These are phyloP conservation scores for Ascochyta lentis DNA, from an alignment of 2,329 filamentous ascomycete genomes.

Conservation along the genomic window DNA sequence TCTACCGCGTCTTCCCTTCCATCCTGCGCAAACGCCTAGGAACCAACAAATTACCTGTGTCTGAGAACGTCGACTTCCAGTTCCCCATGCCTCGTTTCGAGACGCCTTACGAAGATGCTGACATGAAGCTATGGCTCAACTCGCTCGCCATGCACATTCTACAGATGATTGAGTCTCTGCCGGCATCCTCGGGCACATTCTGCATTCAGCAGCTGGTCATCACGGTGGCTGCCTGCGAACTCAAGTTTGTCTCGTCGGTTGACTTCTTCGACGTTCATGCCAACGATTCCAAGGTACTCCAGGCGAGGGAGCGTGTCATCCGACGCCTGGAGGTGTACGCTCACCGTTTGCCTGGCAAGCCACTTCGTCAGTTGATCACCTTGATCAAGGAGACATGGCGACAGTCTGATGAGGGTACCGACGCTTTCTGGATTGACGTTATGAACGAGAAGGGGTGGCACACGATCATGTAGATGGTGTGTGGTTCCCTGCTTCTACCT, in stretches of 20 bases:
- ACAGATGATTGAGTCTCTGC: slow-evolving; percentile 57
- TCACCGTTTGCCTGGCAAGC: slow-evolving; percentile 59
- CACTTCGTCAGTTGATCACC: slow-evolving; percentile 57
- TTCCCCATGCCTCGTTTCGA: slow-evolving; percentile 45
- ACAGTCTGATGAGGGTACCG: slow-evolving; percentile 57
- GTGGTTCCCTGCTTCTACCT: not conserved
- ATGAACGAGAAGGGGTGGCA: slow-evolving; percentile 65
- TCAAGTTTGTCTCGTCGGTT: slow-evolving; percentile 53
- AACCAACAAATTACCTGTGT: slow-evolving; percentile 31
- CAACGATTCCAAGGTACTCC: slow-evolving; percentile 53
- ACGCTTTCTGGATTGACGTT: slow-evolving; percentile 63
- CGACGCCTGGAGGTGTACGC: slow-evolving; percentile 55
- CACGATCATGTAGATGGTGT: slow-evolving; percentile 59
- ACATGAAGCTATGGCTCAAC: slow-evolving; percentile 55
- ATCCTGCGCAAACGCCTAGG: slow-evolving; percentile 55
- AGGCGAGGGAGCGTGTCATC: slow-evolving; percentile 58
- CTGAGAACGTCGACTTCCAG: slow-evolving; percentile 36
- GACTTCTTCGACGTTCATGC: slow-evolving; percentile 49
- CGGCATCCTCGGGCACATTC: slow-evolving; percentile 60
- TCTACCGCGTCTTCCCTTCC: slow-evolving; percentile 63
- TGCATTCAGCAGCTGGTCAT: slow-evolving; percentile 62
- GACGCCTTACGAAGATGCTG: slow-evolving; percentile 41
- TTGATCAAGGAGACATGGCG: slow-evolving; percentile 62
- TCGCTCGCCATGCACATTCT: slow-evolving; percentile 60
- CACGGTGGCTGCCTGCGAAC: slow-evolving; percentile 58